These are phyloP conservation scores for Lentinula sp. DNA, from an alignment of 768 basidiomycete genomes.

Conservation along the genomic window DNA sequence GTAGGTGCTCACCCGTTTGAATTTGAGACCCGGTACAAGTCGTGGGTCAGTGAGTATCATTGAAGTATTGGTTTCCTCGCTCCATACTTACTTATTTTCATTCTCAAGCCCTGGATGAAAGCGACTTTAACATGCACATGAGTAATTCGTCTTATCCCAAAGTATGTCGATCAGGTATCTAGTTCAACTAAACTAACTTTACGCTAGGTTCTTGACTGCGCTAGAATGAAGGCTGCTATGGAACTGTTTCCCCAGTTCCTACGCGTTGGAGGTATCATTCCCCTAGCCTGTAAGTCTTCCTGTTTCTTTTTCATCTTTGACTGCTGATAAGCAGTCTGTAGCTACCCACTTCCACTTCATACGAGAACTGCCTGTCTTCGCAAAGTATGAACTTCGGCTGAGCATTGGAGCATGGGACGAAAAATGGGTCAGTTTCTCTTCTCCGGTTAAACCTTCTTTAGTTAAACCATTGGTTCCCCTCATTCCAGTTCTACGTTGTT, in stretches of 20 bases:
- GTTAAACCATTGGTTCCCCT: not conserved
- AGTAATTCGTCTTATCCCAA: conserved; percentile 82
- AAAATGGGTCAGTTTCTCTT: conserved; percentile 41
- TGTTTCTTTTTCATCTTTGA: not conserved
- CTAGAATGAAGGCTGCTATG: conserved; percentile 21
- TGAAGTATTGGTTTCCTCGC: not conserved
- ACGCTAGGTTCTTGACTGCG: conserved; percentile 18
- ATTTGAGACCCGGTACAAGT: conserved; percentile 28
- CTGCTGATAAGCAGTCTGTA: conserved; percentile 10
- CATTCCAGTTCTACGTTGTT: conserved; percentile 34
- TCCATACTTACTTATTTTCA: not conserved
- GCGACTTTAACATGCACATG: conserved; percentile 68
- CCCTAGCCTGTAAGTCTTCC: conserved; percentile 29
- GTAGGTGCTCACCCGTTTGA: conserved; percentile 56
- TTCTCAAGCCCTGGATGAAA: conserved; percentile 55
- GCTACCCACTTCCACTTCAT: conserved; percentile 46
- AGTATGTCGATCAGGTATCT: conserved; percentile 24
- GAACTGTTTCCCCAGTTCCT: conserved; percentile 30
- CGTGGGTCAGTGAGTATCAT: conserved; percentile 52
- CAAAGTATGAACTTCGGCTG: conserved; percentile 37
- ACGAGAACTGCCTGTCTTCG: conserved; percentile 40
- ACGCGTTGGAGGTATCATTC: conserved; percentile 36
- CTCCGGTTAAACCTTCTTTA: not conserved
- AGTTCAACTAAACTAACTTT: too few relatives aligned
- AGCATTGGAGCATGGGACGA: conserved; percentile 42